These are phyloP conservation scores for Psophocarpus tetragonolobus DNA, from an alignment of 306 rosid species.

Conservation along the genomic window DNA sequence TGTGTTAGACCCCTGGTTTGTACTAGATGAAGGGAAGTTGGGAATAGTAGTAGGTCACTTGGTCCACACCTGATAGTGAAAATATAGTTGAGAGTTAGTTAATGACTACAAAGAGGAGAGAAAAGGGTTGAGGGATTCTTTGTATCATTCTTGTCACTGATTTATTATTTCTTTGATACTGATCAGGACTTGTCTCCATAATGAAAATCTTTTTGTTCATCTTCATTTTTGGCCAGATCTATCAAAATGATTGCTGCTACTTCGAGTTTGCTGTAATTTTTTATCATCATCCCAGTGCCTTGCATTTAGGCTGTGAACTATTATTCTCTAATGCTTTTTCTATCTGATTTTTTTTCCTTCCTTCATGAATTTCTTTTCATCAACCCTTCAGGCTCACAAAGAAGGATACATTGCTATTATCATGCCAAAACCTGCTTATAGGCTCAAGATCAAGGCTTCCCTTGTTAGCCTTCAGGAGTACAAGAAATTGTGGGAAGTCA, in stretches of 20 bases:
- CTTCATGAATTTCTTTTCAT: conserved; percentile 5
- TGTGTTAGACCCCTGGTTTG: not conserved
- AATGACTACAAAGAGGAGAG: not conserved
- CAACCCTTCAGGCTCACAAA: conserved; percentile 65
- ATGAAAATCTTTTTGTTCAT: not conserved
- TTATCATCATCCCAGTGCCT: conserved; percentile 23
- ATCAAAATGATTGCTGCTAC: not conserved
- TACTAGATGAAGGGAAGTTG: not conserved
- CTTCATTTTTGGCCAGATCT: not conserved
- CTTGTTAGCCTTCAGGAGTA: conserved; percentile 64
- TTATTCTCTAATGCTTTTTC: not conserved
- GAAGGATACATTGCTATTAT: conserved; percentile 96
- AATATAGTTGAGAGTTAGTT: not conserved
- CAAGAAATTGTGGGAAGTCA: conserved; percentile 59
- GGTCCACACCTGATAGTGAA: not conserved
- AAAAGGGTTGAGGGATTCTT: not conserved
- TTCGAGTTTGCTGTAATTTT: not conserved
- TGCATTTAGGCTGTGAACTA: not conserved
- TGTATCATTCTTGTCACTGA: not conserved
- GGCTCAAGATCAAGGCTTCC: conserved; percentile 78
- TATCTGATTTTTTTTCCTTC: not conserved
- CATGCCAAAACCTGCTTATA: conserved; percentile 89
- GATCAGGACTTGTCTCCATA: not conserved
- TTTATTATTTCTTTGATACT: not conserved
- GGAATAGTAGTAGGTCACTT: not conserved